phyloP scores from a whole-genome alignment of 2,329 filamentous ascomycete species.

The Claviceps spartinae region DNA sequence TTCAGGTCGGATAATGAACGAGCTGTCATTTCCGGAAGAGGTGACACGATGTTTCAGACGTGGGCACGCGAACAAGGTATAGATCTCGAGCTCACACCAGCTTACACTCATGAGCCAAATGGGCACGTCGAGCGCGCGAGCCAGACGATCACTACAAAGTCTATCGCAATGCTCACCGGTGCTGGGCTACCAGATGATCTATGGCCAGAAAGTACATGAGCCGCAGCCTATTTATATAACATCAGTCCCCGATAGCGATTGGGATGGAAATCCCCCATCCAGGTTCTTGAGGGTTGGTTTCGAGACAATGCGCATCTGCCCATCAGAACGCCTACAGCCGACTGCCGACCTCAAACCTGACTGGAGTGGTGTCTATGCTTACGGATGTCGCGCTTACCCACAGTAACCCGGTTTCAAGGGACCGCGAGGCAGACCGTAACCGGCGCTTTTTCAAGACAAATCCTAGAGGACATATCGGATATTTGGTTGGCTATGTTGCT shows the following conservation, averaged over 20 bases:
- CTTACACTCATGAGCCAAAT: not conserved
- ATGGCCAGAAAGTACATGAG: not conserved
- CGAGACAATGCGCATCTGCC: not conserved
- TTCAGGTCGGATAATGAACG: not conserved
- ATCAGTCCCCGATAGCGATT: not conserved
- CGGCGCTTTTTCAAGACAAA: not conserved
- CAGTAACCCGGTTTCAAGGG: no score
- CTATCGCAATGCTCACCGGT: not conserved
- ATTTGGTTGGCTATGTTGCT: not conserved
- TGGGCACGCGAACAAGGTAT: not conserved
- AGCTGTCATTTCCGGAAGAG: not conserved
- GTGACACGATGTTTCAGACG: not conserved
- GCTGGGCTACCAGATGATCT: not conserved
- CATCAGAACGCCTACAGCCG: not conserved
- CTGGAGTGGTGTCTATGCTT: not conserved
- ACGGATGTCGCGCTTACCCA: not conserved
- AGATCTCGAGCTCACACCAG: not conserved
- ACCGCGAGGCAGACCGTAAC: not conserved
- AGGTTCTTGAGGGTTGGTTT: not conserved
- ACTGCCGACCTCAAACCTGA: not conserved
- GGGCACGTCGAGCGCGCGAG: not conserved
- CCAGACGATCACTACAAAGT: not conserved
- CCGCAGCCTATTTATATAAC: not conserved
- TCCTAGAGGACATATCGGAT: not conserved
- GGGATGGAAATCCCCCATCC: not conserved